Evolutionary conservation across 352 stramenopile species (phyloP).

Genomic region (Globisporangium splendens): DNA sequence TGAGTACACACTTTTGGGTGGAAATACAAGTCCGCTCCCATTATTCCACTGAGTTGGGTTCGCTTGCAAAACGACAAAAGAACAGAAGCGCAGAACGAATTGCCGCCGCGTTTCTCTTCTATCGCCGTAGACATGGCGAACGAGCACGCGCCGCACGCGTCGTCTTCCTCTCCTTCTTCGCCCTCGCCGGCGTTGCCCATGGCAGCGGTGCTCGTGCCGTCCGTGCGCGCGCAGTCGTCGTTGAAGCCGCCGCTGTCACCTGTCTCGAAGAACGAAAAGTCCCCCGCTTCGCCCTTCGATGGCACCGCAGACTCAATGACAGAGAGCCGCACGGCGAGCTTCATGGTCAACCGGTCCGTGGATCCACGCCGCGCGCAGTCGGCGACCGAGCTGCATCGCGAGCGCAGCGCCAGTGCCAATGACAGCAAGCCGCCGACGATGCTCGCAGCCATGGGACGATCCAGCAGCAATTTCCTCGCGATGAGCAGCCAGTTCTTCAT

Average conservation of each 20-base stretch:
- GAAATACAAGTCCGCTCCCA: too few species aligned
- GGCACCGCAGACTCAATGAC: neutral
- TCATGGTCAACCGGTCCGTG: neutral
- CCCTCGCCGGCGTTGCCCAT: neutral
- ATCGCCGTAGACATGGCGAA: neutral
- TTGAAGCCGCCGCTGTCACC: too few species aligned
- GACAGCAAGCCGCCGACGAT: constrained; percentile 19
- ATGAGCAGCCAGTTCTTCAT: constrained; percentile 26
- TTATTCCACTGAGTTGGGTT: too few species aligned
- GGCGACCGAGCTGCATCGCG: constrained; percentile 27
- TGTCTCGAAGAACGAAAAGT: too few species aligned
- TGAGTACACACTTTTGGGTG: too few species aligned
- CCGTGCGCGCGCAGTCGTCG: neutral
- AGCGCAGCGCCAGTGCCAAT: constrained; percentile 8
- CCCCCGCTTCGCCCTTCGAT: neutral
- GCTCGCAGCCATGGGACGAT: constrained; percentile 20
- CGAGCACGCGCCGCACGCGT: neutral
- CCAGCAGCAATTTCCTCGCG: constrained; percentile 45
- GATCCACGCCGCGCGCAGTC: constrained; percentile 57
- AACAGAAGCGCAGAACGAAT: too few species aligned
- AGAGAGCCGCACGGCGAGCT: constrained; percentile 5
- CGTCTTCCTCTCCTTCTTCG: too few species aligned
- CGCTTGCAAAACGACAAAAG: too few species aligned
- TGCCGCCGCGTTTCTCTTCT: too few species aligned
- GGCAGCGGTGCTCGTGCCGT: constrained; percentile 1